Conservation (phyloP, 768 basidiomycete genomes). For the Lyophyllum atratum region DNA sequence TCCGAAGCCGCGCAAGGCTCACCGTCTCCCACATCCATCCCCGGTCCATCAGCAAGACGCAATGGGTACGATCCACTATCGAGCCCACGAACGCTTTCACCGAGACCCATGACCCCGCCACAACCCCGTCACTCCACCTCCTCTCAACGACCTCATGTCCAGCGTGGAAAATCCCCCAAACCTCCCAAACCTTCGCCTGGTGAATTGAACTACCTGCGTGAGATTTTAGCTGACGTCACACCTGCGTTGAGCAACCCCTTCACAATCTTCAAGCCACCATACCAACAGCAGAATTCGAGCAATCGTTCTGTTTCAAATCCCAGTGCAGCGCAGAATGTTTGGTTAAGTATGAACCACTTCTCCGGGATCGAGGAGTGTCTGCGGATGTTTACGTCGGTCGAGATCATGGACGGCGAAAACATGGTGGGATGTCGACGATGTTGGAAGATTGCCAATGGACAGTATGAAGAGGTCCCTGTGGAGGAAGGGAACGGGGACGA, state of each 20-base stretch:
- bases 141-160: conserved; percentile 12
- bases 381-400: conserved; percentile 89
- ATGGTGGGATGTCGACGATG: conserved; percentile 91
- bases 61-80: conserved; percentile 4
- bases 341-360: conserved; percentile 49
- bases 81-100: conserved; percentile 7
- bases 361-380: conserved; percentile 78
- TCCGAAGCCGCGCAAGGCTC: conserved; percentile 1
- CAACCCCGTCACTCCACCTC: background rate
- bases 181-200: conserved; percentile 55
- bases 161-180: conserved; percentile 46
- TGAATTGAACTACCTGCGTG: conserved; percentile 68
- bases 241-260: conserved; percentile 47
- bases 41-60: conserved; percentile 3
- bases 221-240: conserved; percentile 66
- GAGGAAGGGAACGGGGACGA: conserved; percentile 31
- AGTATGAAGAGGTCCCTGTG: conserved; percentile 39
- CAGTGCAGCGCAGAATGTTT: conserved; percentile 32
- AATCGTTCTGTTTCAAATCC: conserved; percentile 13
- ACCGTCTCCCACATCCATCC: conserved; percentile 8
- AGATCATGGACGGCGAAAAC: conserved; percentile 91
- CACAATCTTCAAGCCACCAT: conserved; percentile 44
- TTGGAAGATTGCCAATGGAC: conserved; percentile 87
- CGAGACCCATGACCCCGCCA: conserved; percentile 19
- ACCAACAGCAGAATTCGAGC: conserved; percentile 8